These are phyloP conservation scores for Phytopythium chamaehyphon DNA, from an alignment of 352 stramenopile species.

Conservation along the genomic window DNA sequence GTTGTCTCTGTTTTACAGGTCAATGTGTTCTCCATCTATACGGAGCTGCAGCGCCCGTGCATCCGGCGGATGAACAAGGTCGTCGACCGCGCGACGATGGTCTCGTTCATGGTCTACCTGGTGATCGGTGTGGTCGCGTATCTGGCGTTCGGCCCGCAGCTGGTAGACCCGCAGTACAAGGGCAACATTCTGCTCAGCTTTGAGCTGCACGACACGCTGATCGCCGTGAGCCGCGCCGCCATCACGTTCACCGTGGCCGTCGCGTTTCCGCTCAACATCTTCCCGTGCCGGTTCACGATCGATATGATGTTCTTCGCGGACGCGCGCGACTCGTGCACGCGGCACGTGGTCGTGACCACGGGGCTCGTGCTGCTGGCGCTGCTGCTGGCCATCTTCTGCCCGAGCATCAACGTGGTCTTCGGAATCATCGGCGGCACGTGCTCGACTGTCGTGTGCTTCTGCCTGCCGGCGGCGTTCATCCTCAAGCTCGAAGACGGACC, in stretches of 20 bases:
- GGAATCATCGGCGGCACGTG: constrained; percentile 84
- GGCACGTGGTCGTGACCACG: constrained; percentile 63
- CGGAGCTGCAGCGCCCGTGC: constrained; percentile 80
- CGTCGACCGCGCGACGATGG: constrained; percentile 69
- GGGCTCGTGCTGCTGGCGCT: constrained; percentile 62
- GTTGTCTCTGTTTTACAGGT: constrained; percentile 24
- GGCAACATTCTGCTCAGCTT: constrained; percentile 84
- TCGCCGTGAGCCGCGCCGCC: constrained; percentile 74
- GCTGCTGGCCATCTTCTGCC: constrained; percentile 78
- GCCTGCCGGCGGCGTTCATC: constrained; percentile 78
- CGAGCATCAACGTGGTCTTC: constrained; percentile 84
- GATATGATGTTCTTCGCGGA: constrained; percentile 89
- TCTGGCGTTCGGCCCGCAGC: constrained; percentile 63
- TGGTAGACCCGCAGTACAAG: constrained; percentile 68
- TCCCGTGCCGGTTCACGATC: constrained; percentile 81
- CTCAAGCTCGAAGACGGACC: constrained; percentile 79
- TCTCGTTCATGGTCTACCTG: constrained; percentile 76
- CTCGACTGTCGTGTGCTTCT: constrained; percentile 83
- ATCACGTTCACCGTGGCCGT: constrained; percentile 86
- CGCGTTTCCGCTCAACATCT: constrained; percentile 86
- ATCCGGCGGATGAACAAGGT: constrained; percentile 89
- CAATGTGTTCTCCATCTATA: constrained; percentile 89
- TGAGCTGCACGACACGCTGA: constrained; percentile 66
- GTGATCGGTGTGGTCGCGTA: constrained; percentile 77
- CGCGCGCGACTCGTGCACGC: constrained; percentile 58